Evolutionary conservation across 164 flowering plant genomes (phyloP), one percentile per base, ranked within the genome.

Genomic region (Umbilicus rupestris): DNA sequence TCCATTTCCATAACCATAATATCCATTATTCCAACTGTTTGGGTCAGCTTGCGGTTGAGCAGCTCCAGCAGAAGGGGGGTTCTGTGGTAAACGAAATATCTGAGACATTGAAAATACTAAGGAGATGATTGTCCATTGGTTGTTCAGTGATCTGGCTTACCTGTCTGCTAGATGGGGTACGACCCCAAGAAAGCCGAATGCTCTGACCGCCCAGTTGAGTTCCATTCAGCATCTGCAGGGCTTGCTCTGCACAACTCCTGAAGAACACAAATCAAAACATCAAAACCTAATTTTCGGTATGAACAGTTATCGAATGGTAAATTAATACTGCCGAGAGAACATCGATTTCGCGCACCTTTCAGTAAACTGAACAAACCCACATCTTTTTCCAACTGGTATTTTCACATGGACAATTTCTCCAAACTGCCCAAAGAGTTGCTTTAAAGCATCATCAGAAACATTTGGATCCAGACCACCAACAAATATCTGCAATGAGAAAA

Each of bases 331-430:
- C 4, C 26, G 30, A n/a, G 15, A 7, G 15, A 55, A 41, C 12
- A 41, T n/a, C n/a, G n/a, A 41, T 9, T 0, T 6, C 2, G 44
- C 72, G 46, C 65, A 86, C 98, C 92, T 86, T 64, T 81, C 84
- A 55, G 84, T 81, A 81, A 82, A 92, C 66, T 92, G 96, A 72
- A 92, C 98, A 82, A 92, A 89, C 2, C 96, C 98, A 75, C 98
- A 92, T 35, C 95, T 77, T 69, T 92, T 92, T 68, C 95, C 95
- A 9, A 76, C 68, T 7, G 98, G 98, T 63, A 92, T 88, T 74
- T 92, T 92, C 62, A 92, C 96, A 75, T 87, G 91, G 14, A 84
- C 75, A 33, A 92, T 63, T 57, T 85, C 83, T 11, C 96, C 96
- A 75, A 75, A 88, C 68, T 81, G 82, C 66, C 85, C 62, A 67